A percentile compares a stretch with the other conserved stretches of the same genome.
Evolutionary conservation across 2,329 filamentous ascomycete genomes (phyloP).

Genomic region (Ceratocystis colombiana): DNA sequence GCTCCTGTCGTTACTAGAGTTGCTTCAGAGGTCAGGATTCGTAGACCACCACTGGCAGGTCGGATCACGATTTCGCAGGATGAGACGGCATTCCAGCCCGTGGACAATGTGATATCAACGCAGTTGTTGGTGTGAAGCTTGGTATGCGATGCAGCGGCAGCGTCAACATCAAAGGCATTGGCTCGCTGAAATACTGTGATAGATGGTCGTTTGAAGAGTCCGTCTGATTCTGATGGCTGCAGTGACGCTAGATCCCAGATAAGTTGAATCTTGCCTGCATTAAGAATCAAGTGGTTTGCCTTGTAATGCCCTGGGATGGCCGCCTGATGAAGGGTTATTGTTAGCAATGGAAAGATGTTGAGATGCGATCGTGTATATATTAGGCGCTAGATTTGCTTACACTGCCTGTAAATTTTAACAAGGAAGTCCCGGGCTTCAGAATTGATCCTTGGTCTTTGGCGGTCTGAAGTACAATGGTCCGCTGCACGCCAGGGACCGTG

Average conservation of each 20-base stretch:
- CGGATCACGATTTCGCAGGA: slow-evolving; percentile 52
- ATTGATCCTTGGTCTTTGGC: slow-evolving; percentile 25
- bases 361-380: background rate
- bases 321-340: slow-evolving; percentile 36
- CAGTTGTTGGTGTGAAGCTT: slow-evolving; percentile 70
- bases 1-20: slow-evolving; percentile 38
- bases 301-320: slow-evolving; percentile 64
- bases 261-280: slow-evolving; percentile 53
- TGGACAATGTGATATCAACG: slow-evolving; percentile 61
- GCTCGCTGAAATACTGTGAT: slow-evolving; percentile 64
- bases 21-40: slow-evolving; percentile 52
- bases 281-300: slow-evolving; percentile 60
- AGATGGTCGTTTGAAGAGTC: slow-evolving; percentile 49
- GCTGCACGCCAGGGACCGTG: slow-evolving; percentile 15
- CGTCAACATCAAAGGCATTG: slow-evolving; percentile 56
- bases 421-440: slow-evolving; percentile 44
- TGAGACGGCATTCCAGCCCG: slow-evolving; percentile 62
- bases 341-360: slow-evolving; percentile 29
- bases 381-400: slow-evolving; percentile 28
- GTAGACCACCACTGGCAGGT: slow-evolving; percentile 54
- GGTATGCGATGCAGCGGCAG: slow-evolving; percentile 58
- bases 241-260: slow-evolving; percentile 52
- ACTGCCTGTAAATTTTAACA: slow-evolving; percentile 33
- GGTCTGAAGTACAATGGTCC: slow-evolving; percentile 30
- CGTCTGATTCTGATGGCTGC: slow-evolving; percentile 38